Evolutionary conservation across 495 filamentous ascomycete genomes (phyloP).

Genomic region (Neurospora sp.): DNA sequence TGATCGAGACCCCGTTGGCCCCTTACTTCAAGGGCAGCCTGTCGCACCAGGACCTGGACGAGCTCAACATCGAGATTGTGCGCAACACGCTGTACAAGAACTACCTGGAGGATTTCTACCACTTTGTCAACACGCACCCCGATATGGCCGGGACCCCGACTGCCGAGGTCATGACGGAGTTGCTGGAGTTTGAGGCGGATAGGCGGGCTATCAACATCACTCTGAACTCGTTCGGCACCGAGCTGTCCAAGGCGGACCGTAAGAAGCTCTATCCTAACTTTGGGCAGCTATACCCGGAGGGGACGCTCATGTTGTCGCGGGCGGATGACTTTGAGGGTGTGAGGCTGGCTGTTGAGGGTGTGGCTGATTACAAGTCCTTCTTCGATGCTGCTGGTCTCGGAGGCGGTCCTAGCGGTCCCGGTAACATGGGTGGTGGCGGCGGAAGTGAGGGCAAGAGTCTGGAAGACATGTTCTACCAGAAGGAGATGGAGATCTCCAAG

Average conservation of each 20-base stretch:
- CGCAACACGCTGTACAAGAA: slow-evolving; percentile 99
- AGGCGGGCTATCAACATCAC: slow-evolving; percentile 98
- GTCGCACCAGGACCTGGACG: slow-evolving; percentile 91
- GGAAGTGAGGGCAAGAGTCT: slow-evolving; percentile 77
- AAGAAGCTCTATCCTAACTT: slow-evolving; percentile 95
- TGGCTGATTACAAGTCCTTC: slow-evolving; percentile 83
- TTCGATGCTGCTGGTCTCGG: slow-evolving; percentile 87
- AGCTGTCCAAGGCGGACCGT: slow-evolving; percentile 85
- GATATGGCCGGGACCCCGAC: slow-evolving; percentile 84
- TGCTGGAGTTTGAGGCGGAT: slow-evolving; percentile 94
- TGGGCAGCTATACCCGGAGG: slow-evolving; percentile 84
- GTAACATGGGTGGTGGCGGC: slow-evolving; percentile 73
- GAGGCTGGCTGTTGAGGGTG: slow-evolving; percentile 80
- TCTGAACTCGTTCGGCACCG: slow-evolving; percentile 95
- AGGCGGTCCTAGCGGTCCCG: slow-evolving; percentile 59
- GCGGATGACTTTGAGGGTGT: slow-evolving; percentile 95
- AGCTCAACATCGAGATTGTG: slow-evolving; percentile 98
- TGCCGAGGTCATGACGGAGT: slow-evolving; percentile 85
- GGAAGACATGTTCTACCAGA: slow-evolving; percentile 97
- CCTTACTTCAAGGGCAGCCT: slow-evolving; percentile 95
- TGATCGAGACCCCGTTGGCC: slow-evolving; percentile 92
- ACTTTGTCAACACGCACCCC: slow-evolving; percentile 76
- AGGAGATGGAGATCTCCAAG: slow-evolving; percentile 98
- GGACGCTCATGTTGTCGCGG: slow-evolving; percentile 86
- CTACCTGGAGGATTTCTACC: slow-evolving; percentile 95